Evolutionary conservation across 176 grass and related monocot genomes (phyloP).

Genomic region (Eragrostis nindensis): DNA sequence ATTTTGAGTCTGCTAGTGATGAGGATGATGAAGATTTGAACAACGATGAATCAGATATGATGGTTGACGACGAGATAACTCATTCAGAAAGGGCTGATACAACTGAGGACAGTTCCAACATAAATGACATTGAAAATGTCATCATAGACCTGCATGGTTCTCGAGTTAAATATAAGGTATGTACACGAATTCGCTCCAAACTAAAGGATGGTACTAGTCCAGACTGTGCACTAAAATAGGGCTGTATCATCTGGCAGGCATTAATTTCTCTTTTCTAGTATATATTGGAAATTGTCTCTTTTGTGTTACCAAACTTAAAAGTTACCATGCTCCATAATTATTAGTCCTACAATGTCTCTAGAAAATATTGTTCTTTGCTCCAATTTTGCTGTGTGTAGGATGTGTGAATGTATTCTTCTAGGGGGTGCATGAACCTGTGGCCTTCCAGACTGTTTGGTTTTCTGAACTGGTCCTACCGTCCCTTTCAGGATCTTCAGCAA

Average conservation of each 20-base stretch:
- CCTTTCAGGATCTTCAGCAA: constrained; percentile 71
- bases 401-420: background rate
- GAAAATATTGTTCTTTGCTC: background rate
- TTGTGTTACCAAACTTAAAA: background rate
- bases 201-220: constrained; percentile 3
- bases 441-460: background rate
- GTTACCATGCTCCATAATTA: constrained; percentile 5
- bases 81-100: constrained; percentile 43
- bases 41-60: constrained; percentile 58
- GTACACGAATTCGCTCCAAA: constrained; percentile 34
- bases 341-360: background rate
- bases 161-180: constrained; percentile 78
- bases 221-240: constrained; percentile 1
- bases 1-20: constrained; percentile 33
- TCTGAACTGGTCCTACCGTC: constrained; percentile 18
- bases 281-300: background rate
- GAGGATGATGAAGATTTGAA: constrained; percentile 60
- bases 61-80: constrained; percentile 53
- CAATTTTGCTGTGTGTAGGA: background rate
- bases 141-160: constrained; percentile 57
- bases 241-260: background rate
- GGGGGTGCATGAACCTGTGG: background rate
- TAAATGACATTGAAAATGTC: constrained; percentile 64
- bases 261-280: constrained; percentile 5
- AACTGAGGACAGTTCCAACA: constrained; percentile 34